A percentile compares a stretch with the other conserved stretches of the same genome.
Conservation (phyloP, 2,329 filamentous ascomycete species). For the Alternaria infectoria region DNA sequence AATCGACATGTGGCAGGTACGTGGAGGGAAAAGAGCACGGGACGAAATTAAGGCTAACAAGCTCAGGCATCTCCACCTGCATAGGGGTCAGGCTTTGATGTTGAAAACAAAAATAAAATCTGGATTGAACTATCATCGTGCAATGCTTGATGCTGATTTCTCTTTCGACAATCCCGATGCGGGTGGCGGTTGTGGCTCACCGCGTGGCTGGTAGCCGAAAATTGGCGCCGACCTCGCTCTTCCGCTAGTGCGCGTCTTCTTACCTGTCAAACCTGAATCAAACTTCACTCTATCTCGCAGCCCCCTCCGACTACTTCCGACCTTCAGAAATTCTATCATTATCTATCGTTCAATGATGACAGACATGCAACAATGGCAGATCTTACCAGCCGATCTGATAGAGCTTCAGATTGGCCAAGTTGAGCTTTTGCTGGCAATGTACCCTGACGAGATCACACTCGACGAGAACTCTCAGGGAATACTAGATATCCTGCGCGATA, state of each 20-base stretch:
- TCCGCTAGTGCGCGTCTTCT: neutral
- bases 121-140: neutral
- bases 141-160: neutral
- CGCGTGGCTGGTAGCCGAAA: slow-evolving; percentile 13
- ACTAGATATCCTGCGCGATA: slow-evolving; percentile 19
- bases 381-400: slow-evolving; percentile 29
- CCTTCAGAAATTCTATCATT: neutral
- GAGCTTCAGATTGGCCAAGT: slow-evolving; percentile 39
- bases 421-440: slow-evolving; percentile 39
- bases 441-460: slow-evolving; percentile 28
- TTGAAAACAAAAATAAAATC: neutral
- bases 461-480: slow-evolving; percentile 7
- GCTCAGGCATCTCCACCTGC: slow-evolving; percentile 1
- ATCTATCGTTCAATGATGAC: neutral
- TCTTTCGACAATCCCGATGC: neutral
- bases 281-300: neutral
- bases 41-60: neutral
- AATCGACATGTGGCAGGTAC: slow-evolving; percentile 38
- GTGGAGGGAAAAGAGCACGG: neutral
- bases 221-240: slow-evolving; percentile 8
- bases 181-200: neutral
- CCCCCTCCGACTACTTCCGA: neutral
- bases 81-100: neutral
- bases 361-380: slow-evolving; percentile 14
- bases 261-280: neutral